Conservation (phyloP, 345 rosid species). For the Salix koriyanagi region DNA sequence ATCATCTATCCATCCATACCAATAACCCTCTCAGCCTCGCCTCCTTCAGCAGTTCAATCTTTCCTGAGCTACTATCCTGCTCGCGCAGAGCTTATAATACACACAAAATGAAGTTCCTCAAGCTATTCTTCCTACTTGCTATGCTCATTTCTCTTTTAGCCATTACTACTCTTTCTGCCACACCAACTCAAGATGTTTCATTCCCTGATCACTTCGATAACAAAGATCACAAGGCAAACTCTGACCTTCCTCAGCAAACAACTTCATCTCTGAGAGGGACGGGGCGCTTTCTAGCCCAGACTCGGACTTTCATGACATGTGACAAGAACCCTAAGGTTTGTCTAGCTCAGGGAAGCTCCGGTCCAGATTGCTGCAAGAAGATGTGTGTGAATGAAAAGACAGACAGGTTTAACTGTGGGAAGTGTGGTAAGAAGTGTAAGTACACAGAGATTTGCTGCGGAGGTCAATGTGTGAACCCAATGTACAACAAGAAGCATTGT, state of each 20-base stretch:
- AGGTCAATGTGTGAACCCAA: too few species aligned
- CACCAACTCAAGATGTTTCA: neutral
- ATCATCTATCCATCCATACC: neutral
- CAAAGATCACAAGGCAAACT: neutral
- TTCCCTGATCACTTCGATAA: neutral
- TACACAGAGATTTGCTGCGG: too few species aligned
- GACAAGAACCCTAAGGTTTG: too few species aligned
- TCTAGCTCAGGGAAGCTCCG: too few species aligned
- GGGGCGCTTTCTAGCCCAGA: too few species aligned
- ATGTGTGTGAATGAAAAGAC: too few species aligned
- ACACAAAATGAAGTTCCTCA: neutral
- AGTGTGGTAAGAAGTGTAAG: too few species aligned
- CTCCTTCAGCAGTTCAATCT: neutral
- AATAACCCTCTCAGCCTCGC: neutral
- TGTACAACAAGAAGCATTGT: constrained; percentile 10
- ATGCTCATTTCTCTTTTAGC: neutral
- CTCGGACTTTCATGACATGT: too few species aligned
- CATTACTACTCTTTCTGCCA: neutral
- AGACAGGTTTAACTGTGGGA: too few species aligned
- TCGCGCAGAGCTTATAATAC: neutral
- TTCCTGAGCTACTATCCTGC: neutral
- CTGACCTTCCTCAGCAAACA: neutral
- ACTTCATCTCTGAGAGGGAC: neutral
- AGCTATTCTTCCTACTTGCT: neutral
- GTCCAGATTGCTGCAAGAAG: too few species aligned